These are phyloP conservation scores for Lecanicillium sp. DNA, from an alignment of 2,329 filamentous ascomycete genomes.

Conservation along the genomic window DNA sequence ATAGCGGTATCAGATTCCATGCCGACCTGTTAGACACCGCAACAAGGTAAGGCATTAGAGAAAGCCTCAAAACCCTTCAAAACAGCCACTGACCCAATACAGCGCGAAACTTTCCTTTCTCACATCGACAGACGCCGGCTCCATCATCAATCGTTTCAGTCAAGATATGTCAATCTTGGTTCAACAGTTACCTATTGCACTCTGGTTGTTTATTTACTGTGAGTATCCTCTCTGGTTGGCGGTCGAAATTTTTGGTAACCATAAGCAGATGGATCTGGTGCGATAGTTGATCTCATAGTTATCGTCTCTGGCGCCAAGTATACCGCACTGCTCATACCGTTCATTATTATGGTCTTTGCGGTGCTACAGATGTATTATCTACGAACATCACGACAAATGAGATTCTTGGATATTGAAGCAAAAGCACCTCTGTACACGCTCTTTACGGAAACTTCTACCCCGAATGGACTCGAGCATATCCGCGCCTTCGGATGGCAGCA, in stretches of 20 bases:
- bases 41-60: too few species aligned
- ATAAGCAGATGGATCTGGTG: background rate
- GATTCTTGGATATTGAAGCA: constrained; percentile 2
- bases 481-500: background rate
- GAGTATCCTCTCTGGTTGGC: too few species aligned
- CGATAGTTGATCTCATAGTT: background rate
- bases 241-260: too few species aligned
- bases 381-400: constrained; percentile 2
- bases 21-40: too few species aligned
- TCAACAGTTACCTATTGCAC: background rate
- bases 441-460: background rate
- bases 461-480: background rate
- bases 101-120: background rate
- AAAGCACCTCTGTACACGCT: constrained; percentile 1
- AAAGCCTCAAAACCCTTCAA: too few species aligned
- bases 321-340: background rate
- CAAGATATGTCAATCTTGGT: background rate
- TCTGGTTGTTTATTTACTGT: background rate
- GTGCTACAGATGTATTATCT: constrained; percentile 3
- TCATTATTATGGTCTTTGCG: background rate
- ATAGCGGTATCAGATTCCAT: too few species aligned
- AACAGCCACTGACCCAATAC: too few species aligned
- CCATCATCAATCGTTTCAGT: constrained; percentile 3
- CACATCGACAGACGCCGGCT: background rate
- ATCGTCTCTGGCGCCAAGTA: constrained; percentile 1